phyloP scores from a whole-genome alignment of 768 basidiomycete species.

The Rubroboletus satanas region DNA sequence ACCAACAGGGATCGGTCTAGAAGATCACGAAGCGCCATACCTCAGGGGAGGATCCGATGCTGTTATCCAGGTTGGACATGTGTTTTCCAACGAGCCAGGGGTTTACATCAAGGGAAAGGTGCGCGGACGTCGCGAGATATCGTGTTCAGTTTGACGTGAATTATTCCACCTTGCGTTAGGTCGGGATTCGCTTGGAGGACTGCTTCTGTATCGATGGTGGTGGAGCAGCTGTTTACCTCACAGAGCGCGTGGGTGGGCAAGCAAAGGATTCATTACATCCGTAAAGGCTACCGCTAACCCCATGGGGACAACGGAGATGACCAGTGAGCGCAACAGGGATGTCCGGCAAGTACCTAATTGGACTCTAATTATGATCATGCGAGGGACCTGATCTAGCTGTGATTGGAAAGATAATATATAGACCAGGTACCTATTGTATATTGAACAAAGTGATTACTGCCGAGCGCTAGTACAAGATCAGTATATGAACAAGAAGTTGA shows the following conservation, averaged over 20 bases:
- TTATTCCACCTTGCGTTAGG: slow-evolving; percentile 35
- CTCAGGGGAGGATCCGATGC: slow-evolving; percentile 65
- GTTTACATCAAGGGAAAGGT: slow-evolving; percentile 70
- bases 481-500: slow-evolving; percentile 25
- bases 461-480: slow-evolving; percentile 25
- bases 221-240: slow-evolving; percentile 58
- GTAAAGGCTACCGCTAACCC: slow-evolving; percentile 20
- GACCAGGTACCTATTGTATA: slow-evolving; percentile 13
- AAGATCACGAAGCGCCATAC: slow-evolving; percentile 81
- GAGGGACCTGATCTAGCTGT: background rate
- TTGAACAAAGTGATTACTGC: slow-evolving; percentile 26
- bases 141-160: background rate
- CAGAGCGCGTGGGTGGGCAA: slow-evolving; percentile 59
- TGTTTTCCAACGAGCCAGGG: slow-evolving; percentile 82
- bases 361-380: slow-evolving; percentile 1
- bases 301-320: slow-evolving; percentile 20
- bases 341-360: background rate
- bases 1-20: slow-evolving; percentile 70
- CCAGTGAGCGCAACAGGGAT: background rate
- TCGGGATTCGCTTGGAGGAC: slow-evolving; percentile 81
- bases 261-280: slow-evolving; percentile 38
- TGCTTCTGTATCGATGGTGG: slow-evolving; percentile 64
- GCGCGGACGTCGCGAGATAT: slow-evolving; percentile 10
- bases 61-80: slow-evolving; percentile 57
- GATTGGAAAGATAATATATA: slow-evolving; percentile 6